Conservation (phyloP, 306 rosid species). For the Oxytropis ochrocephala region DNA sequence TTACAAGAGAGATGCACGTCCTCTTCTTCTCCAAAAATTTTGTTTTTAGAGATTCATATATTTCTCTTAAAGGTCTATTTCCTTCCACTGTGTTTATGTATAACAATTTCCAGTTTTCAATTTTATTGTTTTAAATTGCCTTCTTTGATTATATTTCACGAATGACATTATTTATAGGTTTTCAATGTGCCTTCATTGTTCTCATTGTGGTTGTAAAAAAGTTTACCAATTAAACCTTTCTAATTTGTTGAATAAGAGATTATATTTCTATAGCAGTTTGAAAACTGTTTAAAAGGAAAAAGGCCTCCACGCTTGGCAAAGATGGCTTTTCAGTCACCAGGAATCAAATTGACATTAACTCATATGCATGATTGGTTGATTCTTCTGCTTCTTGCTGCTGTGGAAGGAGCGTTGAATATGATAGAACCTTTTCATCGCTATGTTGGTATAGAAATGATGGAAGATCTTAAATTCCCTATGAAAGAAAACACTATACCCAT, state of each 20-base stretch:
- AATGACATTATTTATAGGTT: neutral
- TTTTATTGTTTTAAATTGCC: neutral
- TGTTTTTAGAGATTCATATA: slow-evolving; percentile 6
- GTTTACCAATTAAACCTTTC: too few relatives aligned
- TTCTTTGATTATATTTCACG: neutral
- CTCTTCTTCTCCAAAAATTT: neutral
- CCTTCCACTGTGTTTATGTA: neutral
- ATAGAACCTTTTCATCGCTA: slow-evolving; percentile 51
- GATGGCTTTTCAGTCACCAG: slow-evolving; percentile 25
- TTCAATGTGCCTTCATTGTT: neutral
- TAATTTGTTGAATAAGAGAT: neutral
- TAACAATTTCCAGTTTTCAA: neutral
- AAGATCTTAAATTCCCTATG: slow-evolving; percentile 30
- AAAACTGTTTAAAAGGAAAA: neutral
- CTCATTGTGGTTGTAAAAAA: neutral
- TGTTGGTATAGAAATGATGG: slow-evolving; percentile 40
- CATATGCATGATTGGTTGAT: slow-evolving; percentile 44
- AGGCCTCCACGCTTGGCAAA: neutral
- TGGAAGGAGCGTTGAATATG: slow-evolving; percentile 21
- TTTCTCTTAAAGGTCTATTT: neutral
- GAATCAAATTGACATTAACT: slow-evolving; percentile 20
- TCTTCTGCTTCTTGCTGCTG: slow-evolving; percentile 30
- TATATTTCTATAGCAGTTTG: neutral
- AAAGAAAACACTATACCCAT: slow-evolving; percentile 37
- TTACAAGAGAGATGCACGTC: neutral